Evolutionary conservation across 768 basidiomycete species (phyloP).

Genomic region (Lactarius trivialis): DNA sequence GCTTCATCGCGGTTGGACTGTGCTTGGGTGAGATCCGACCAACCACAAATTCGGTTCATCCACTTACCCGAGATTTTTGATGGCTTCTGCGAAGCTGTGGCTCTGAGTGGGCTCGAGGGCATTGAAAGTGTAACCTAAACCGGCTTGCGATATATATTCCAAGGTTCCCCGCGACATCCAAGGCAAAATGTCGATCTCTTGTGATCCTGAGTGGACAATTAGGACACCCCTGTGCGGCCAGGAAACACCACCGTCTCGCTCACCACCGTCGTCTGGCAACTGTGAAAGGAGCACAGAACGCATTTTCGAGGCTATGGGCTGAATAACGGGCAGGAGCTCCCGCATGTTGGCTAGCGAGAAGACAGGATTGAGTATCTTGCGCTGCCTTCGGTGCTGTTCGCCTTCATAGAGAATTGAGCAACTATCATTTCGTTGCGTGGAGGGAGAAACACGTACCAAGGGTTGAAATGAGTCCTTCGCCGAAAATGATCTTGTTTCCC

Average conservation of each 20-base stretch:
- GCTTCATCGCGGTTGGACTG: not conserved
- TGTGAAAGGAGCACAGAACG: conserved; percentile 23
- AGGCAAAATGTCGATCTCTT: conserved; percentile 32
- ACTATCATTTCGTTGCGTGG: not conserved
- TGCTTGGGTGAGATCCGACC: not conserved
- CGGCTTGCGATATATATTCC: conserved; percentile 33
- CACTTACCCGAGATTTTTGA: conserved; percentile 31
- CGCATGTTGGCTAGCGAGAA: conserved; percentile 27
- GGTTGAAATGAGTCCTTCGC: conserved; percentile 34
- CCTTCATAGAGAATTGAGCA: conserved; percentile 13
- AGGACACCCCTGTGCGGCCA: not conserved
- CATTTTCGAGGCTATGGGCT: conserved; percentile 31
- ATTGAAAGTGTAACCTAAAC: conserved; percentile 32
- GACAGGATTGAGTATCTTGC: conserved; percentile 28
- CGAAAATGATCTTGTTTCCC: conserved; percentile 30
- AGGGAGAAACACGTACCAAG: conserved; percentile 26
- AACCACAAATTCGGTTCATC: not conserved
- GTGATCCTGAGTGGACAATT: conserved; percentile 19
- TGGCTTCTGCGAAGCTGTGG: conserved; percentile 29
- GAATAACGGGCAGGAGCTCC: conserved; percentile 24
- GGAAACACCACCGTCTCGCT: not conserved
- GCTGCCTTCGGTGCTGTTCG: conserved; percentile 27
- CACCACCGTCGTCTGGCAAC: conserved; percentile 24
- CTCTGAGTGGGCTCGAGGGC: conserved; percentile 26
- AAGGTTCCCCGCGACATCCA: conserved; percentile 33